Base-by-base conservation (phyloP, 805 yeast species). In the Sporopachydermia quercuum region DNA sequence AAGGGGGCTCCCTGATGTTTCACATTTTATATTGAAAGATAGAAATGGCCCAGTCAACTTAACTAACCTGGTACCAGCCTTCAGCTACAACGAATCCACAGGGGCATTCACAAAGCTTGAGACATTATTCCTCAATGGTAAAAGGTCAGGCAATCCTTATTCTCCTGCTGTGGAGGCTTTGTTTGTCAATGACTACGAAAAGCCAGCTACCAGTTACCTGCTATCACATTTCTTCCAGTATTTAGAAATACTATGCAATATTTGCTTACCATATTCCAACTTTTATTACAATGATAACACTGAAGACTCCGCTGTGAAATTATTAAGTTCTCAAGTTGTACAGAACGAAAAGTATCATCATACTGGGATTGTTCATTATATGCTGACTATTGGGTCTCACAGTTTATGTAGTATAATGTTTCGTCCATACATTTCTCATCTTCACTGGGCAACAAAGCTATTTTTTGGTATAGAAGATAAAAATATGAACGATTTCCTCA, bases 381-480 rank as follows among this genome's bases (percentile, higher is more conserved):
- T 23, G n/a, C 30, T 23, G n/a, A 23, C 30, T 23, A 8, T 23
- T 23, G 30, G 30, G 30, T n/a, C 13, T 8, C 30, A 8, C n/a
- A 23, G n/a, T 23, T 23, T 23, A n/a, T 23, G 30, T 23, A 8
- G 13, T 23, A n/a, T 23, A n/a, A 8, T 23, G n/a, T 23, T 23
- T n/a, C 30, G 30, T 23, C 30, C 30, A n/a, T 23, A 23, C n/a
- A 23, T 23, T 23, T 23, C 30, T 8, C 30, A 23, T 23, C 30
- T 23, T 23, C 30, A 23, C 30, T 23, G 30, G 30, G 30, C 30
- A n/a, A n/a, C 30, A n/a, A n/a, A 8, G 13, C 13, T 23, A 8
- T 23, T 23, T 23, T 23, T 23, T 23, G n/a, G n/a, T n/a, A 8
- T 8, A 8, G 13, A n/a, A 23, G 30, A 23, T 23, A 23, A 8